Evolutionary conservation across 2,329 filamentous ascomycete species (phyloP).

Genomic region (Pyricularia sp.): DNA sequence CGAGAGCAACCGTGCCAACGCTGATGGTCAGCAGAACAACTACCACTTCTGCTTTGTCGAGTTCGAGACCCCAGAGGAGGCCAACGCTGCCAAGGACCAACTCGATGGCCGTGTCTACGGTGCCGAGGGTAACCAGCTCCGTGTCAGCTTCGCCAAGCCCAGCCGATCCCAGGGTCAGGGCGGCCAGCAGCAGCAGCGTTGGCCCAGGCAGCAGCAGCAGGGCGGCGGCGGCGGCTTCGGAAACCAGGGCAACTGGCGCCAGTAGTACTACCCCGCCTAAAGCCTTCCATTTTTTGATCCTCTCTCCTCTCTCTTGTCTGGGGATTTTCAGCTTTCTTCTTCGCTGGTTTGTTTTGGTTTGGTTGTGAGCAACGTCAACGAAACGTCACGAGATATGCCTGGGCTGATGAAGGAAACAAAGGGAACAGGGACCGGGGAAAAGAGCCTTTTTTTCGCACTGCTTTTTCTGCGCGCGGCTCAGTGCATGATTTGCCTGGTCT

Average conservation of each 20-base stretch:
- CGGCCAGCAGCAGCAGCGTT: constrained; percentile 1
- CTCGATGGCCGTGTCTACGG: constrained; percentile 21
- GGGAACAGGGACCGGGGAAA: background rate
- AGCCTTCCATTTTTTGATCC: background rate
- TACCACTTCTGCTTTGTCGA: constrained; percentile 61
- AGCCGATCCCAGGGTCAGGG: background rate
- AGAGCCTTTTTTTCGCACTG: background rate
- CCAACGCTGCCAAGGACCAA: constrained; percentile 36
- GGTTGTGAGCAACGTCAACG: background rate
- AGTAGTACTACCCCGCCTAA: background rate
- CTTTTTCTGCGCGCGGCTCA: background rate
- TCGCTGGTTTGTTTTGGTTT: background rate
- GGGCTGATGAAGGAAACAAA: background rate
- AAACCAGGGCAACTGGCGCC: background rate
- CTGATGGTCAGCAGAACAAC: constrained; percentile 28
- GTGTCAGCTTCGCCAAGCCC: constrained; percentile 3
- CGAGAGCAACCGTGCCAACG: constrained; percentile 39
- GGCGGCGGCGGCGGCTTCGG: background rate
- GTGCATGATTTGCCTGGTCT: background rate
- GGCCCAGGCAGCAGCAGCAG: background rate
- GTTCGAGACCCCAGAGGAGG: constrained; percentile 44
- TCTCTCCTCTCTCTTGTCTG: background rate
- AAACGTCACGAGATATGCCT: background rate
- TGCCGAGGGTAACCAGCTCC: background rate
- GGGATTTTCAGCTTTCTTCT: background rate